Conservation (phyloP, 73 alveolate species). For the Paramecium sonneborni region DNA sequence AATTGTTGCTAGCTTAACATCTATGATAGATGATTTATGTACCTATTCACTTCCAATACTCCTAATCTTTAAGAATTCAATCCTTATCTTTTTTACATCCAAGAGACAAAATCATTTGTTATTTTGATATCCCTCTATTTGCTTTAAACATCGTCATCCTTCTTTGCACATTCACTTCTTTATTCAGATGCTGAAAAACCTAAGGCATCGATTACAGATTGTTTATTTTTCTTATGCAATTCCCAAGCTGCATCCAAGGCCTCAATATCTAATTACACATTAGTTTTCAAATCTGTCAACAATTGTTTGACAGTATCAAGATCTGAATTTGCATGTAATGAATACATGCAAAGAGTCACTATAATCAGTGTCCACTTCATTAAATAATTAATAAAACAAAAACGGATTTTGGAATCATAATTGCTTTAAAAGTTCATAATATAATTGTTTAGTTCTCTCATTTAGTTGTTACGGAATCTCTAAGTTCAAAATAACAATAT, state of each 20-base stretch:
- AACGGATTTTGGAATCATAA: constrained; percentile 34
- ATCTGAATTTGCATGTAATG: constrained; percentile 21
- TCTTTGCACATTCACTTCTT: constrained; percentile 32
- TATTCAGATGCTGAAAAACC: constrained; percentile 39
- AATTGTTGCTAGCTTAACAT: constrained; percentile 35
- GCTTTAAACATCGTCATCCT: constrained; percentile 39
- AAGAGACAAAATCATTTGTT: constrained; percentile 33
- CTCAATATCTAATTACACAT: constrained; percentile 25
- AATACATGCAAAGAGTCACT: neutral
- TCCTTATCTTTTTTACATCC: constrained; percentile 40
- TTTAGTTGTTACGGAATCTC: neutral
- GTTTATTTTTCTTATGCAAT: neutral
- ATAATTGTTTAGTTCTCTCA: constrained; percentile 3
- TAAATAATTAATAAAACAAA: neutral
- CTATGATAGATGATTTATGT: neutral
- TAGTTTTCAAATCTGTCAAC: constrained; percentile 31
- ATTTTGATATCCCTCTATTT: constrained; percentile 45
- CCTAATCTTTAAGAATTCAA: neutral
- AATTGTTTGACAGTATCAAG: constrained; percentile 39
- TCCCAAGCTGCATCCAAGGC: constrained; percentile 61
- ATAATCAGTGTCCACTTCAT: constrained; percentile 33
- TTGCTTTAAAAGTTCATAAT: constrained; percentile 27
- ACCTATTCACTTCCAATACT: constrained; percentile 27
- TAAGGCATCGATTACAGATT: constrained; percentile 32
- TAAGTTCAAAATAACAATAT: neutral